Conservation (phyloP, 2,329 filamentous ascomycete species). For the Sordariomycetes sp. region DNA sequence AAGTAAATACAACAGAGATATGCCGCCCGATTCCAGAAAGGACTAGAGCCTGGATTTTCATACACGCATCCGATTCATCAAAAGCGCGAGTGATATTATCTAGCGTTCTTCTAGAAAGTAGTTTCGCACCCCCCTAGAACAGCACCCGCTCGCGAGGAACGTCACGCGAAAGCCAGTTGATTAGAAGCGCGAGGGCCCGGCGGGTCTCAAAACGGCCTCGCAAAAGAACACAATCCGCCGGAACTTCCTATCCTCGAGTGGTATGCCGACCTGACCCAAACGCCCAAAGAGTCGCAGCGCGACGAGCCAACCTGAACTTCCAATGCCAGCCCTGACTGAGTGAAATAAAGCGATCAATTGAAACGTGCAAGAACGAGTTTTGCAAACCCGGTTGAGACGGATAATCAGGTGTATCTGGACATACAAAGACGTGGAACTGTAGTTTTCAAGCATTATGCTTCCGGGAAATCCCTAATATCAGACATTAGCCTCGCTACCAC, state of each 20-base stretch:
- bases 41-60: no score
- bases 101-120: not conserved
- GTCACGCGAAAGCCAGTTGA: not conserved
- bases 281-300: not conserved
- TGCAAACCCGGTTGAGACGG: not conserved
- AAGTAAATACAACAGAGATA: not conserved
- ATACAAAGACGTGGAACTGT: not conserved
- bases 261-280: conserved; percentile 1
- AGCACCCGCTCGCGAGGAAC: not conserved
- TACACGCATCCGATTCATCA: not conserved
- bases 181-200: not conserved
- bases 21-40: no score
- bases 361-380: not conserved
- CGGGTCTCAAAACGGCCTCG: not conserved
- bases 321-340: not conserved
- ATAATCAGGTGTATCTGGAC: not conserved
- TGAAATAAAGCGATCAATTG: not conserved
- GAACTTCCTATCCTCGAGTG: not conserved
- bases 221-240: not conserved
- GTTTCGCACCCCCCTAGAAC: not conserved
- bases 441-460: not conserved
- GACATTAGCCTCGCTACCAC: not conserved
- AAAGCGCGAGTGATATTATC: not conserved
- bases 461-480: conserved; percentile 2
- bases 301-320: not conserved